Base-by-base conservation (phyloP, 108 stramenopile genomes). In the Cyclotella sp. region DNA sequence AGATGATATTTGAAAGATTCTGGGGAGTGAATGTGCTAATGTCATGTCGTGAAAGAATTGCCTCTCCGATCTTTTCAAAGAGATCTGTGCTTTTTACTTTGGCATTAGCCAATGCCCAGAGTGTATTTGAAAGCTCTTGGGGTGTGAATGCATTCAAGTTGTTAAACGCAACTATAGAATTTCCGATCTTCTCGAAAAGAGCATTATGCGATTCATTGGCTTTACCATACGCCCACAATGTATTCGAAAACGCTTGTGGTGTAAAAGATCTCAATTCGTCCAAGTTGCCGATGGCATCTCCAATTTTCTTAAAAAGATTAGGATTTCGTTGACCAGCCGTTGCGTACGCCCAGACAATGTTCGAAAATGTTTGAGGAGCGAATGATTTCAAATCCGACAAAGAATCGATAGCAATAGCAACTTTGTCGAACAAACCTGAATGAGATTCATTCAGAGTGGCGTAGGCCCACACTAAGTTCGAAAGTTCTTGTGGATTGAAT, bases 321-420 rank as follows among this genome's bases (percentile, higher is more conserved):
- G 60, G 60, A 61, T 61, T 29, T 13, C 34, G 30, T 39, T 1
- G 14, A 61, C 19, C 44, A 10, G 21, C 60, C 11, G 59, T 60
- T 24, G 72, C 72, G 45, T 26, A 72, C 10, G 72, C 59, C 72
- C 72, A 72, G 3, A 72, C 72, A 3, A 47, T 72, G 14, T 61
- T 61, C 15, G 60, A 30, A 39, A 61, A 16, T 15, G 29, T 30
- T 61, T 72, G 59, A 41, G 39, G 26, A 10, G 18, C 14, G 44
- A 44, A 46, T 9, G 26, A 64, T 44, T 46, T 64, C 43, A 61
- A 61, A 13, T 61, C 60, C 12, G 12, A 0, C 60, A 39, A 19
- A 5, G 10, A 9, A 30, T n/a, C 49, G 52, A 68, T 68, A 6
- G 11, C 51, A 52, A 34, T 27, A 9, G 12, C 49, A 45, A 64